Evolutionary conservation across 202 grass and related monocot genomes (phyloP).

Genomic region (Panicum virgatum): DNA sequence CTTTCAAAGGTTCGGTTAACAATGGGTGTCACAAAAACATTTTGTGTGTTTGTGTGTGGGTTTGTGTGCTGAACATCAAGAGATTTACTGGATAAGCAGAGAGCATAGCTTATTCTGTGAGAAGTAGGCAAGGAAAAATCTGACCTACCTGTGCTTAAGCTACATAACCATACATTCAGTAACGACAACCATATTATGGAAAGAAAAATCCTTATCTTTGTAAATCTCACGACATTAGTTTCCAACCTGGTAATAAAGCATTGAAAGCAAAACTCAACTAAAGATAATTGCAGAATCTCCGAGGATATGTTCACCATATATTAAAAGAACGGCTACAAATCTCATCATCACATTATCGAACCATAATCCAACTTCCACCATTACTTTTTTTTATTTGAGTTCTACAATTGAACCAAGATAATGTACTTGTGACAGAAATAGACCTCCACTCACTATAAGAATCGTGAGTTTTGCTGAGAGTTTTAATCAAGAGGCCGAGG

Average conservation of each 20-base stretch:
- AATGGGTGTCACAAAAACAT: neutral
- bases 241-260: neutral
- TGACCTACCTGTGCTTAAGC: neutral
- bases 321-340: neutral
- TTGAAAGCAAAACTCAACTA: neutral
- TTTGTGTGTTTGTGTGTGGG: too few relatives aligned
- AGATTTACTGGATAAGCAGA: neutral
- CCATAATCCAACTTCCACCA: neutral
- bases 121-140: neutral
- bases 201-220: neutral
- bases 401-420: neutral
- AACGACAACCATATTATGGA: neutral
- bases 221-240: neutral
- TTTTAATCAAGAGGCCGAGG: too few relatives aligned
- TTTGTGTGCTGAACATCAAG: neutral
- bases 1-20: neutral
- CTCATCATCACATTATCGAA: neutral
- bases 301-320: neutral
- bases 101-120: neutral
- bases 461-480: too few relatives aligned
- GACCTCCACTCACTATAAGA: neutral
- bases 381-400: constrained; percentile 10
- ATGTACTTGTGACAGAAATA: neutral
- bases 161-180: neutral
- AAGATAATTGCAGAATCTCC: neutral